These are phyloP conservation scores for Neurospora crassa DNA, from an alignment of 2,329 filamentous ascomycete species.

Conservation along the genomic window DNA sequence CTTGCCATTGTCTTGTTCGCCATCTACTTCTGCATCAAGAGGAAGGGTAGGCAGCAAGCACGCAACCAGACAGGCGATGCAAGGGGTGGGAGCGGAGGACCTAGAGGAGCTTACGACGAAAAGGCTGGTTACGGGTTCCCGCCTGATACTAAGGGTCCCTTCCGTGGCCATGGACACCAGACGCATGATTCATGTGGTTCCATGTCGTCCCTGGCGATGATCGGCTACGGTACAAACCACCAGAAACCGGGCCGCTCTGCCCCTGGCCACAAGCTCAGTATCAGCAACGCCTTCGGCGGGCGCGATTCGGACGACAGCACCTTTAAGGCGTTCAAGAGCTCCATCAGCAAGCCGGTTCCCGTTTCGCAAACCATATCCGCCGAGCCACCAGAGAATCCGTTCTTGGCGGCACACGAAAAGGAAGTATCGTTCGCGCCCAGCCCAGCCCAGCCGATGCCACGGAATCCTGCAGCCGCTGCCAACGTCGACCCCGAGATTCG, in stretches of 20 bases:
- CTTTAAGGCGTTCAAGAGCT: slow-evolving; percentile 53
- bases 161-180: slow-evolving; percentile 46
- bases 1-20: slow-evolving; percentile 61
- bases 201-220: slow-evolving; percentile 54
- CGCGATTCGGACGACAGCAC: slow-evolving; percentile 43
- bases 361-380: slow-evolving; percentile 17
- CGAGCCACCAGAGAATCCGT: slow-evolving; percentile 4
- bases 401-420: slow-evolving; percentile 30
- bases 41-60: slow-evolving; percentile 45
- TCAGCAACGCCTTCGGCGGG: slow-evolving; percentile 49
- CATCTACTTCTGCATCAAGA: slow-evolving; percentile 59
- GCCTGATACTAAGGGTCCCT: slow-evolving; percentile 32
- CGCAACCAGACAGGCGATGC: slow-evolving; percentile 38
- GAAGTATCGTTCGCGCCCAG: slow-evolving; percentile 29
- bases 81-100: slow-evolving; percentile 31
- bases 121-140: slow-evolving; percentile 44
- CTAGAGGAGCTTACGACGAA: slow-evolving; percentile 41
- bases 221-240: slow-evolving; percentile 51
- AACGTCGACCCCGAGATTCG: slow-evolving; percentile 34
- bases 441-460: slow-evolving; percentile 20
- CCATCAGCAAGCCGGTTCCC: slow-evolving; percentile 51
- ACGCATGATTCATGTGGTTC: slow-evolving; percentile 45
- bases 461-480: slow-evolving; percentile 27
- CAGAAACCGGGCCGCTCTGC: slow-evolving; percentile 31
- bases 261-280: slow-evolving; percentile 32